phyloP scores from a whole-genome alignment of 768 basidiomycete genomes.

The Asterophora parasitica region DNA sequence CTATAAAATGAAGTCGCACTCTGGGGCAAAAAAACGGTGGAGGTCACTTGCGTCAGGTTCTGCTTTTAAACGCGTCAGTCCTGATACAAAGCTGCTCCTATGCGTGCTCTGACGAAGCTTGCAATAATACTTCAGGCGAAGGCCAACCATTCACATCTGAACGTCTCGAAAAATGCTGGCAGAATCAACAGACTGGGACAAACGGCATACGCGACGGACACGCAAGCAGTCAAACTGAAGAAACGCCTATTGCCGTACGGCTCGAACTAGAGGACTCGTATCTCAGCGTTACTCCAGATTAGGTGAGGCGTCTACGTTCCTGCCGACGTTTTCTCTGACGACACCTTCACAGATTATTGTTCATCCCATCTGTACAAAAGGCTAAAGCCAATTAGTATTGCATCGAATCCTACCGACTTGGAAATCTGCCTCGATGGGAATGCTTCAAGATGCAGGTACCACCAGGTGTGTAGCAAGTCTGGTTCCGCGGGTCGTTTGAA shows the following conservation, averaged over 20 bases:
- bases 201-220: conserved; percentile 59
- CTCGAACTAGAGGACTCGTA: conserved; percentile 25
- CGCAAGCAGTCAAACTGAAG: conserved; percentile 65
- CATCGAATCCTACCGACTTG: not conserved
- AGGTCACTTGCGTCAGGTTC: conserved; percentile 58
- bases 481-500: no score
- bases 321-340: not conserved
- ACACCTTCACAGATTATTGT: conserved; percentile 3
- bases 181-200: conserved; percentile 62
- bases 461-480: not conserved
- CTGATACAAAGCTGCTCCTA: not conserved
- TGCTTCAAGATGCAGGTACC: not conserved
- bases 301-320: conserved; percentile 1
- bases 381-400: not conserved
- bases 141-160: conserved; percentile 71
- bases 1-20: conserved; percentile 81
- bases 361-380: conserved; percentile 2
- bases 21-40: conserved; percentile 81
- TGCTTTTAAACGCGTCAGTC: conserved; percentile 69
- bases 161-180: conserved; percentile 58
- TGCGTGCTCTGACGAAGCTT: not conserved
- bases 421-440: not conserved
- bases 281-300: not conserved
- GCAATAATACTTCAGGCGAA: conserved; percentile 41
- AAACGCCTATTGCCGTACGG: conserved; percentile 68